Percentiles rank a stretch among this genome's conserved stretches.
Evolutionary conservation across 148 eudicot genomes (phyloP).

Genomic region (Rhododendron simsii): DNA sequence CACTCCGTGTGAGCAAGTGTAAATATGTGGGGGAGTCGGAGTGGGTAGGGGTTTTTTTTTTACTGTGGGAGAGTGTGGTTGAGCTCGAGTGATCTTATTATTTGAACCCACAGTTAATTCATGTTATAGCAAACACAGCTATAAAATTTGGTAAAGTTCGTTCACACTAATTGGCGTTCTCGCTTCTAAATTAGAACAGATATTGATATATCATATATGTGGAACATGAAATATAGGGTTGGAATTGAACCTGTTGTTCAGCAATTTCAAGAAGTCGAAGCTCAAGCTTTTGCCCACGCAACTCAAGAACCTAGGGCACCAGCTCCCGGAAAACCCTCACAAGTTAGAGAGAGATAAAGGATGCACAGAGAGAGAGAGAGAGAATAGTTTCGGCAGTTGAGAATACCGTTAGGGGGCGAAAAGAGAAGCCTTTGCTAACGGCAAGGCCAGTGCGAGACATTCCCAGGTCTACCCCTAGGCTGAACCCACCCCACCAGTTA

Average conservation of each 20-base stretch:
- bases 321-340: background rate
- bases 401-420: constrained; percentile 12
- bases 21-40: background rate
- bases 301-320: constrained; percentile 31
- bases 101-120: background rate
- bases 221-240: background rate
- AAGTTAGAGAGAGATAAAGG: constrained; percentile 1
- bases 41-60: background rate
- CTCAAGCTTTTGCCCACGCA: constrained; percentile 39
- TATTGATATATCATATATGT: background rate
- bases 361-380: background rate
- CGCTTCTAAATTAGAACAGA: background rate
- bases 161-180: background rate
- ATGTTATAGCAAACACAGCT: background rate
- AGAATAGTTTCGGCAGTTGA: background rate
- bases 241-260: constrained; percentile 25
- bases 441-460: constrained; percentile 13
- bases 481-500: constrained; percentile 4
- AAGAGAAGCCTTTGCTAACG: constrained; percentile 10
- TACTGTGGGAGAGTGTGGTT: background rate
- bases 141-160: background rate
- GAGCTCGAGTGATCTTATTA: background rate
- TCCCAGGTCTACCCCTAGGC: constrained; percentile 9
- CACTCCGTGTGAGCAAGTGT: background rate
- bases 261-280: constrained; percentile 42